phyloP scores from a whole-genome alignment of 305 asterid species.

The Fraxinus dipetala region DNA sequence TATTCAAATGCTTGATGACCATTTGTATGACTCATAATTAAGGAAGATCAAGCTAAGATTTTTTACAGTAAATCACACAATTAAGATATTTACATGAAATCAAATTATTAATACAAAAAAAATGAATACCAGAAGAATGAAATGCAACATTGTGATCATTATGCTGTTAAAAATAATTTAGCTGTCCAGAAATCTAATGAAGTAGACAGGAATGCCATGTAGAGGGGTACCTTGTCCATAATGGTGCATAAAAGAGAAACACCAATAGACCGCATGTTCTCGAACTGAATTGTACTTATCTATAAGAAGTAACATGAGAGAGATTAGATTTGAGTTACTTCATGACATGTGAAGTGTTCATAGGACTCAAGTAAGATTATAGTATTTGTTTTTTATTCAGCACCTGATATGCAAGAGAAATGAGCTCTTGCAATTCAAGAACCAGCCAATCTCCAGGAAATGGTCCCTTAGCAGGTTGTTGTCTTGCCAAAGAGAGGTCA shows the following conservation, averaged over 20 bases:
- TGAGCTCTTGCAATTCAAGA: slow-evolving; percentile 87
- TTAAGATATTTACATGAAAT: not conserved
- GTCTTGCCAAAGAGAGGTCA: slow-evolving; percentile 81
- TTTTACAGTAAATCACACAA: not conserved
- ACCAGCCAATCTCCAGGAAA: slow-evolving; percentile 80
- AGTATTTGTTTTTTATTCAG: slow-evolving; percentile 24
- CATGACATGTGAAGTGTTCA: not conserved
- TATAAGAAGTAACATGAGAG: slow-evolving; percentile 34
- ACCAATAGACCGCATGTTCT: slow-evolving; percentile 71
- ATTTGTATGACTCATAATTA: not conserved
- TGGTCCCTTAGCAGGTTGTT: slow-evolving; percentile 40
- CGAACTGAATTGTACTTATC: slow-evolving; percentile 99
- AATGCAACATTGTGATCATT: slow-evolving; percentile 1
- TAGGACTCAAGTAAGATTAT: slow-evolving; percentile 19
- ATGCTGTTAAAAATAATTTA: not conserved
- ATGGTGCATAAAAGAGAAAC: slow-evolving; percentile 79
- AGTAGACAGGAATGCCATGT: slow-evolving; percentile 8
- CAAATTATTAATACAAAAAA: slow-evolving; percentile 5
- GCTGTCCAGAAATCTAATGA: not conserved
- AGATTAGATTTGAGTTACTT: slow-evolving; percentile 15
- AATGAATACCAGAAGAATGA: not conserved
- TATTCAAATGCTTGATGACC: not conserved
- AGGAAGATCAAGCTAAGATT: slow-evolving; percentile 1
- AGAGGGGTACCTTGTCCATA: slow-evolving; percentile 79
- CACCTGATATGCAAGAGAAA: slow-evolving; percentile 99